Percentiles rank a stretch among this genome's conserved stretches.
Evolutionary conservation across 371 early-diverging fungal species (phyloP).

Genomic region (Edhazardia aedis): DNA sequence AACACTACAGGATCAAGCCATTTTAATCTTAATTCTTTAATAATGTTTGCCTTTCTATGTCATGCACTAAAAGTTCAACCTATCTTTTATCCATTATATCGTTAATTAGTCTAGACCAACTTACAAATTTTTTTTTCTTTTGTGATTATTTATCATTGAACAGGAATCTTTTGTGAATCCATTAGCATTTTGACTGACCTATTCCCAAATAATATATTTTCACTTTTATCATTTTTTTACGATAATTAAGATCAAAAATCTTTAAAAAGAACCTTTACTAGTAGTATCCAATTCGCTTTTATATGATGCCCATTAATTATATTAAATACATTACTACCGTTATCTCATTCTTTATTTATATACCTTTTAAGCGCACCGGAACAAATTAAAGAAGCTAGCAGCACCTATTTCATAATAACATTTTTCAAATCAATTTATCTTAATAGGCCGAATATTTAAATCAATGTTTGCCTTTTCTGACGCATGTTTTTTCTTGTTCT

Average conservation of each 20-base stretch:
- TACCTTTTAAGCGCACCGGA: neutral
- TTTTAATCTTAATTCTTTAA: neutral
- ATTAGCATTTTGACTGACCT: neutral
- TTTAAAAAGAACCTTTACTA: neutral
- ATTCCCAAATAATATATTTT: neutral
- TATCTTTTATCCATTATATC: neutral
- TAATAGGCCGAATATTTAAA: neutral
- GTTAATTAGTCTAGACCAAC: neutral
- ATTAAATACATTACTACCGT: neutral
- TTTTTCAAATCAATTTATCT: neutral
- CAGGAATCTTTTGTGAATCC: neutral
- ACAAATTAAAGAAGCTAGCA: neutral
- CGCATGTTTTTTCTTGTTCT: neutral
- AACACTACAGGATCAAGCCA: conserved; percentile 8
- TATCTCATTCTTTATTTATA: neutral
- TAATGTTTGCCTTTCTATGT: neutral
- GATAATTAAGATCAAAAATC: neutral
- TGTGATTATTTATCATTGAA: neutral
- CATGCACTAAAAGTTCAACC: neutral
- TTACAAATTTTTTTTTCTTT: neutral
- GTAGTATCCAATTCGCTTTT: neutral
- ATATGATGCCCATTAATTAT: neutral
- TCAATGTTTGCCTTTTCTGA: neutral
- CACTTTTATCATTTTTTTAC: neutral
- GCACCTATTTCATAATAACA: neutral